A percentile compares a stretch with the other conserved stretches of the same genome.
These are phyloP conservation scores for Cornus florida DNA, from an alignment of 148 eudicot genomes.

Conservation along the genomic window DNA sequence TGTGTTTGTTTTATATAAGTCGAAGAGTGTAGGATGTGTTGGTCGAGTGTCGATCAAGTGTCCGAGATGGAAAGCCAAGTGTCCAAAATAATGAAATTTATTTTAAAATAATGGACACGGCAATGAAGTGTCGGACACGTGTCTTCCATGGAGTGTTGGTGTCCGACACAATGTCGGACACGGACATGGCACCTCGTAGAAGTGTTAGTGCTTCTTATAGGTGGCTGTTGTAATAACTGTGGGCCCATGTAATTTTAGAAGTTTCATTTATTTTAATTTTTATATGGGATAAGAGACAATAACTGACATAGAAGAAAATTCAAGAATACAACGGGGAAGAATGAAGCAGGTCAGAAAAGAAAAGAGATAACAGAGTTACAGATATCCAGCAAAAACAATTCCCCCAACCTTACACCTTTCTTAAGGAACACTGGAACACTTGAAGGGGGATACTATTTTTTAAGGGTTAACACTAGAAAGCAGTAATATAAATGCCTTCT, in stretches of 20 bases:
- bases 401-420: not conserved
- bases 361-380: not conserved
- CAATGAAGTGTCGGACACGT: too few species aligned
- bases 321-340: not conserved
- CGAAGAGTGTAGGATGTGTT: too few species aligned
- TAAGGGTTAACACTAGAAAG: not conserved
- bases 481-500: not conserved
- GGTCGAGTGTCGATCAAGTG: too few species aligned
- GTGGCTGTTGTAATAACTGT: conserved; percentile 1
- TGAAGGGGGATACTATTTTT: not conserved
- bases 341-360: not conserved
- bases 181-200: too few species aligned
- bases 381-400: not conserved
- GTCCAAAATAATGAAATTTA: too few species aligned
- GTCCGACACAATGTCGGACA: too few species aligned
- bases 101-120: too few species aligned
- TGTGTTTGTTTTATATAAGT: too few species aligned
- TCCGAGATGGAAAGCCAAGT: too few species aligned
- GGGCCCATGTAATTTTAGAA: not conserved
- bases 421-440: not conserved
- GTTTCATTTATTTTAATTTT: too few species aligned
- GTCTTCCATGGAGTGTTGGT: too few species aligned
- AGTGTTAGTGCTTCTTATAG: not conserved
- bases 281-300: not conserved
- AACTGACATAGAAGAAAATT: not conserved